phyloP scores from a whole-genome alignment of 1,284 basidiomycete species.

The Pholiota adiposa region DNA sequence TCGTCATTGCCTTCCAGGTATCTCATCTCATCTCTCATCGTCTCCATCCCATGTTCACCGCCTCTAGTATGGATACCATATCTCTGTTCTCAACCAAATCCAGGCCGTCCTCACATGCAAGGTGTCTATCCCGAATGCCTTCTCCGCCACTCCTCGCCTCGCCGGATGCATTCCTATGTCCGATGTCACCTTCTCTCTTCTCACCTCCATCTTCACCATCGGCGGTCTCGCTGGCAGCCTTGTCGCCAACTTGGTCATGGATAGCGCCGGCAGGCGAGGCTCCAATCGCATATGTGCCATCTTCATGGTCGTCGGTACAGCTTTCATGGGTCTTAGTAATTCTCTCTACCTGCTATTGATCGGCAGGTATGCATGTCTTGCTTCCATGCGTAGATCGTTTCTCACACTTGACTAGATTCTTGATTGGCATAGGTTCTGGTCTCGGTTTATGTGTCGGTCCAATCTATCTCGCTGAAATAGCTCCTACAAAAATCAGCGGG shows the following conservation, averaged over 20 bases:
- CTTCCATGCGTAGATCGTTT: constrained; percentile 2
- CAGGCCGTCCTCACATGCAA: constrained; percentile 78
- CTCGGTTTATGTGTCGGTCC: constrained; percentile 87
- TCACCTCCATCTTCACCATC: constrained; percentile 87
- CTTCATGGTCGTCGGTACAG: constrained; percentile 63
- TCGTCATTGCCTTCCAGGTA: constrained; percentile 69
- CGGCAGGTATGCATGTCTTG: constrained; percentile 57
- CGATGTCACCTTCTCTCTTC: constrained; percentile 73
- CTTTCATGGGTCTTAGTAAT: constrained; percentile 66
- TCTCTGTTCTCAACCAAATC: constrained; percentile 88
- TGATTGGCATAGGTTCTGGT: constrained; percentile 83
- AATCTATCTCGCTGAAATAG: constrained; percentile 83
- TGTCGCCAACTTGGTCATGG: constrained; percentile 71
- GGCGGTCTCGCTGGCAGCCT: constrained; percentile 85
- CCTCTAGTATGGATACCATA: constrained; percentile 77
- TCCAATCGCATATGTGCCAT: constrained; percentile 63
- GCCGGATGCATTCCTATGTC: constrained; percentile 80
- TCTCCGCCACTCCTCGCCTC: constrained; percentile 32
- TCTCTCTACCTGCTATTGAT: constrained; percentile 62
- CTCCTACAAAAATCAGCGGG: constrained; percentile 75
- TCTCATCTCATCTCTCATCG: constrained; percentile 10
- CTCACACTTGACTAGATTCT: constrained; percentile 49
- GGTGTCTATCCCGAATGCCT: constrained; percentile 28
- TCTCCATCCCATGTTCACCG: constrained; percentile 4
- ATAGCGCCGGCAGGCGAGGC: constrained; percentile 69